Conservation (phyloP, 805 yeast genomes). For the Danielozyma ontarioensis region DNA sequence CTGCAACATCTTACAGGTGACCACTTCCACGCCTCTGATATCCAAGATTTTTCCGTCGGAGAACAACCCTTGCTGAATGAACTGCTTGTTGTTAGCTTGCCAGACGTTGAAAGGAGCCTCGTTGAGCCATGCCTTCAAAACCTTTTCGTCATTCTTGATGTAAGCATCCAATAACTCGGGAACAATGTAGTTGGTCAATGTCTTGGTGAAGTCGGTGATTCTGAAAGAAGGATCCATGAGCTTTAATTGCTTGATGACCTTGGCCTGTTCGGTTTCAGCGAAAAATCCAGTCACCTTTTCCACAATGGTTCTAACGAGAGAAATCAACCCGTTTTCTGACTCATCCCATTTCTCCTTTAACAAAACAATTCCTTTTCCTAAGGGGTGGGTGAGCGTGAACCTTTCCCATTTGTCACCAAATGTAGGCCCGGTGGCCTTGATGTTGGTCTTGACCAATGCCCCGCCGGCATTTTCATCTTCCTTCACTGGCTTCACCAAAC, state of each 20-base stretch:
- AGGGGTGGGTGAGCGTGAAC: conserved; percentile 58
- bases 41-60: conserved; percentile 91
- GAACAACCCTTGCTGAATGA: conserved; percentile 83
- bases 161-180: conserved; percentile 96
- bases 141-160: conserved; percentile 81
- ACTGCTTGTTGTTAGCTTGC: conserved; percentile 88
- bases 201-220: conserved; percentile 70
- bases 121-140: conserved; percentile 84
- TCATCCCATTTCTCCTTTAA: conserved; percentile 82
- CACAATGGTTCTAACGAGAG: conserved; percentile 70
- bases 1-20: conserved; percentile 79
- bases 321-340: conserved; percentile 85
- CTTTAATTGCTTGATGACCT: conserved; percentile 80
- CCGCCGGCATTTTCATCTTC: conserved; percentile 80
- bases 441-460: conserved; percentile 75
- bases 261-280: conserved; percentile 94
- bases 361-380: conserved; percentile 61
- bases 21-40: conserved; percentile 90
- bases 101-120: conserved; percentile 97
- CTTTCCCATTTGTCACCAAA: conserved; percentile 61
- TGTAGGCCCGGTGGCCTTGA: conserved; percentile 66
- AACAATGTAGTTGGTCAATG: conserved; percentile 84
- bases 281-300: conserved; percentile 83
- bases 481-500: conserved; percentile 61
- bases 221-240: conserved; percentile 87